Evolutionary conservation across 2,329 filamentous ascomycete species (phyloP).

Genomic region (Colletotrichum sp.): DNA sequence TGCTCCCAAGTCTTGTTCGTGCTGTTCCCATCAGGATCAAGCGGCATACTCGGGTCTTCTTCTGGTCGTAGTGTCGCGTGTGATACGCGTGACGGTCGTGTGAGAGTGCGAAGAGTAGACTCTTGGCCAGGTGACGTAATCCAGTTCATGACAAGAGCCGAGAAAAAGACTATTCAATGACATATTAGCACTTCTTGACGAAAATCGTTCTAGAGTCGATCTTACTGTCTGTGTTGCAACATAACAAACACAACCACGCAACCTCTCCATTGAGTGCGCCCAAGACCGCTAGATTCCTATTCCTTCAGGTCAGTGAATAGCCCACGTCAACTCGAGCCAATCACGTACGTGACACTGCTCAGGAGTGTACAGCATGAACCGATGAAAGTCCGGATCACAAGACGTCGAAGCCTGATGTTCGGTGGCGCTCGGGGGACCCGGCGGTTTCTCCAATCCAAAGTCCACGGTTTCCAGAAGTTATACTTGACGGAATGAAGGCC

Average conservation of each 20-base stretch:
- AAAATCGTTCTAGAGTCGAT: no score
- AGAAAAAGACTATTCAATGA: background rate
- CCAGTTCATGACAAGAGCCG: constrained; percentile 15
- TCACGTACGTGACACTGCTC: background rate
- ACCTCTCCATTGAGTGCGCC: constrained; percentile 1
- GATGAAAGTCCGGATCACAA: constrained; percentile 11
- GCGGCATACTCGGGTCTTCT: background rate
- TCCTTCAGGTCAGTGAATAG: background rate
- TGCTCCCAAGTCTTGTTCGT: constrained; percentile 1
- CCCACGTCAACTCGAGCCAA: rapidly evolving
- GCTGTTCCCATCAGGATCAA: constrained; percentile 1
- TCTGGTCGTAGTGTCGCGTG: background rate
- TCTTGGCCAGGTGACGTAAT: constrained; percentile 7
- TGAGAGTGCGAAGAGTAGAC: background rate
- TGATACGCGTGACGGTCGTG: background rate
- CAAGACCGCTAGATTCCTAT: background rate
- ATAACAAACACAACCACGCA: constrained; percentile 10
- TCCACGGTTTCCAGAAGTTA: constrained; percentile 19
- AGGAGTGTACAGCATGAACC: constrained; percentile 8
- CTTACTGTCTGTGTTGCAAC: constrained; percentile 12
- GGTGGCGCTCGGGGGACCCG: constrained; percentile 3
- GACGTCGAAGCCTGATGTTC: background rate
- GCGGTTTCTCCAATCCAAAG: constrained; percentile 1
- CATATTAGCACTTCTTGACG: no score
- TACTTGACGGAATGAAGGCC: constrained; percentile 12